phyloP scores from a whole-genome alignment of 306 rosid species.

The Begonia fuchsioides region DNA sequence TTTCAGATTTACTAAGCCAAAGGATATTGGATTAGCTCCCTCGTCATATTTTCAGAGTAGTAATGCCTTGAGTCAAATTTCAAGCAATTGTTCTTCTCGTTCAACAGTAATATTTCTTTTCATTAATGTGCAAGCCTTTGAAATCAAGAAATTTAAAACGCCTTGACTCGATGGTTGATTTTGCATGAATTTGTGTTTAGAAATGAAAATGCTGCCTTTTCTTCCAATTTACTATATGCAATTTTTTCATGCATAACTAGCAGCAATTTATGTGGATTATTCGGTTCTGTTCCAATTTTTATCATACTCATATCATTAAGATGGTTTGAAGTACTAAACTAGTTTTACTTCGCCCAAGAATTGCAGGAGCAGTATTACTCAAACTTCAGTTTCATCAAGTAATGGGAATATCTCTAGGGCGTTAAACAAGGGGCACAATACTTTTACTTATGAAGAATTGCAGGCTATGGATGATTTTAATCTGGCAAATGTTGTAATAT shows the following conservation, averaged over 20 bases:
- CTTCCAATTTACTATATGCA: too few species aligned
- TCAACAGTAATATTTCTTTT: constrained; percentile 24
- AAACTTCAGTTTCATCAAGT: constrained; percentile 30
- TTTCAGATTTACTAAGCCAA: constrained; percentile 16
- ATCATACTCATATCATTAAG: background rate
- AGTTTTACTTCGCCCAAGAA: constrained; percentile 29
- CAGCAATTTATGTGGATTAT: too few species aligned
- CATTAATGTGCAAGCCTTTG: background rate
- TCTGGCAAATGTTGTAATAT: constrained; percentile 82
- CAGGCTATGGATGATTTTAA: constrained; percentile 66
- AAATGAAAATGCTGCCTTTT: too few species aligned
- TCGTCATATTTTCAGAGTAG: constrained; percentile 9
- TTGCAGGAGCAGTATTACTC: constrained; percentile 47
- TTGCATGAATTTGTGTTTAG: too few species aligned
- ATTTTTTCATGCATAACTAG: too few species aligned
- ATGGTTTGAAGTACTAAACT: background rate
- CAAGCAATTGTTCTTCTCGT: constrained; percentile 17
- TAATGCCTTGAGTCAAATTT: constrained; percentile 5
- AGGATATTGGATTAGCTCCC: constrained; percentile 8
- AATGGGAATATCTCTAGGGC: constrained; percentile 18
- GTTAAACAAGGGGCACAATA: constrained; percentile 19
- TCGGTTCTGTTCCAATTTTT: too few species aligned
- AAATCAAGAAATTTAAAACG: background rate
- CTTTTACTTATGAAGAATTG: constrained; percentile 50
- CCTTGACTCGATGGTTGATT: background rate